These are phyloP conservation scores for Fraxinus pennsylvanica DNA, from an alignment of 257 asterid species.

Conservation along the genomic window DNA sequence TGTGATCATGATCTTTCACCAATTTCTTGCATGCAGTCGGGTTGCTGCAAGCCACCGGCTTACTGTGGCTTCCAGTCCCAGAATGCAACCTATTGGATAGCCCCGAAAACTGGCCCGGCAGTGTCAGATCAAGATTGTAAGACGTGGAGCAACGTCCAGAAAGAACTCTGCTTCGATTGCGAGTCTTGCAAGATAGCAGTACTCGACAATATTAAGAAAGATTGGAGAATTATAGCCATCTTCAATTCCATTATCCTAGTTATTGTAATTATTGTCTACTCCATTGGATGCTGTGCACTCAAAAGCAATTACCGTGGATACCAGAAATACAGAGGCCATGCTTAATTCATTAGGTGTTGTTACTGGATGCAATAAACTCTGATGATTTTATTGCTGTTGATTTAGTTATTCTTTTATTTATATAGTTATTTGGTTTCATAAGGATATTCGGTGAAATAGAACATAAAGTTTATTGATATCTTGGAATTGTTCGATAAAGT, in stretches of 20 bases:
- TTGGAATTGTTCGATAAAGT: no score
- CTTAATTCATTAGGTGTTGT: neutral
- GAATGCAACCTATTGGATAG: constrained; percentile 55
- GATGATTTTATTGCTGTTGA: neutral
- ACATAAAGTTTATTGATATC: no score
- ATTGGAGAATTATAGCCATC: constrained; percentile 56
- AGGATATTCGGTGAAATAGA: no score
- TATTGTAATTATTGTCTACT: constrained; percentile 40
- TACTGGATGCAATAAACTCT: neutral
- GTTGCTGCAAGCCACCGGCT: constrained; percentile 82
- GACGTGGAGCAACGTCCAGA: constrained; percentile 55
- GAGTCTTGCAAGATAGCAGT: constrained; percentile 51
- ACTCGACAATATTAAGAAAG: constrained; percentile 40
- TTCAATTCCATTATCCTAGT: constrained; percentile 35
- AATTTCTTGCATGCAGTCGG: constrained; percentile 41
- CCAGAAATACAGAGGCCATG: neutral
- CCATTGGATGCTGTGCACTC: constrained; percentile 72
- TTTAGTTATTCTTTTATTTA: neutral
- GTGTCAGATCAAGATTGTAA: constrained; percentile 55
- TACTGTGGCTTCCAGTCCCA: constrained; percentile 52
- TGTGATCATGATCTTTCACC: no score
- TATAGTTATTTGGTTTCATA: neutral
- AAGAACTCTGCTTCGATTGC: constrained; percentile 58
- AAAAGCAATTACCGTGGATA: constrained; percentile 35
- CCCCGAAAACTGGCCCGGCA: constrained; percentile 49